Evolutionary conservation across 2,329 filamentous ascomycete genomes (phyloP).

Genomic region (Penicillium sp.): DNA sequence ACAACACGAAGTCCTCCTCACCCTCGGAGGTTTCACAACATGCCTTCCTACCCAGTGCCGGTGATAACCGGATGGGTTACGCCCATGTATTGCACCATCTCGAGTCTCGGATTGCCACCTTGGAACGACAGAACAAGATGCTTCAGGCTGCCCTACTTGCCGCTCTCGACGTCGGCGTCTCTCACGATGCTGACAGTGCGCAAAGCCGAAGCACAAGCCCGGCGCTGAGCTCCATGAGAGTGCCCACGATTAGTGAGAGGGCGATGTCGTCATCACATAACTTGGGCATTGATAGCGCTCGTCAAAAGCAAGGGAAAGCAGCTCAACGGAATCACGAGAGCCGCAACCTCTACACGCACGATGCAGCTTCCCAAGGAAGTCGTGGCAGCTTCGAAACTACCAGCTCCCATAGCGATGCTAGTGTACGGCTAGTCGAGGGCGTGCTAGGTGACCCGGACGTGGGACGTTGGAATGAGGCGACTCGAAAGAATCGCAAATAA

Average conservation of each 20-base stretch:
- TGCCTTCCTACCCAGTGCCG: conserved; percentile 23
- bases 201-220: conserved; percentile 18
- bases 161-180: conserved; percentile 35
- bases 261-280: conserved; percentile 1
- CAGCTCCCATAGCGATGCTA: conserved; percentile 18
- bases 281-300: background rate
- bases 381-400: conserved; percentile 21
- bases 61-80: conserved; percentile 20
- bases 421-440: conserved; percentile 27
- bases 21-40: conserved; percentile 18
- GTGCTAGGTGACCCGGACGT: conserved; percentile 31
- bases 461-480: conserved; percentile 22
- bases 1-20: conserved; percentile 16
- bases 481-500: conserved; percentile 21
- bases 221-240: background rate
- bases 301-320: background rate
- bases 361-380: conserved; percentile 26
- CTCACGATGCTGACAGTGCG: conserved; percentile 26
- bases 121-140: conserved; percentile 41
- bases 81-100: conserved; percentile 21
- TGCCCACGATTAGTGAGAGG: conserved; percentile 11
- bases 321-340: background rate
- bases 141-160: conserved; percentile 40
- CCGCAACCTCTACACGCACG: conserved; percentile 20
- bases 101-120: conserved; percentile 35